Percentiles rank a stretch among this genome's conserved stretches.
Conservation (phyloP, 2,329 filamentous ascomycete genomes). For the Talaromyces piceae region DNA sequence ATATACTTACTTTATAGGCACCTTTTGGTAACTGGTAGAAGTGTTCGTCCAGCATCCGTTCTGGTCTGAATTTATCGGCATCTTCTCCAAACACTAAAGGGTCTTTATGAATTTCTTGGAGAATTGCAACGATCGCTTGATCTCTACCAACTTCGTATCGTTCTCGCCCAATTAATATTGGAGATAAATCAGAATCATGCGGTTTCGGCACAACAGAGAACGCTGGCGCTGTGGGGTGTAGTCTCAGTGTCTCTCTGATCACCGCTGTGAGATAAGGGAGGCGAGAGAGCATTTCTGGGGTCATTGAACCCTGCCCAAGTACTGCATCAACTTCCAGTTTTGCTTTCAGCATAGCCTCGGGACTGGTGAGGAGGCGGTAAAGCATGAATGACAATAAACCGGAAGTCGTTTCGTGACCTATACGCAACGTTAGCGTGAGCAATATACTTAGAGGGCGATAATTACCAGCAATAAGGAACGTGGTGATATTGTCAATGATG, state of each 20-base stretch:
- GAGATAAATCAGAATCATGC: neutral
- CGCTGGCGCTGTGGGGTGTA: neutral
- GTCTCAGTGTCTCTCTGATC: neutral
- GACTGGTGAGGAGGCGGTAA: neutral
- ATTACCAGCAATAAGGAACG: neutral
- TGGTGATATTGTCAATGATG: neutral
- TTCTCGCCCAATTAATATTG: neutral
- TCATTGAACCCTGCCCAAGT: neutral
- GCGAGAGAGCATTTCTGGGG: neutral
- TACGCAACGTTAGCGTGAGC: neutral
- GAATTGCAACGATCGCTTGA: neutral
- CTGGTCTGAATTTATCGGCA: neutral
- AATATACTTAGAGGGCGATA: too few species aligned
- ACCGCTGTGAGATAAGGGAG: slow-evolving; percentile 2
- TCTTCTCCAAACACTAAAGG: neutral
- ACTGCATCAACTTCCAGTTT: neutral
- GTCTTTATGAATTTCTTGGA: neutral
- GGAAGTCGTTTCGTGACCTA: slow-evolving; percentile 1
- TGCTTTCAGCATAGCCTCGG: neutral
- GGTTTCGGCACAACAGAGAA: neutral
- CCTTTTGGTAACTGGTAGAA: neutral
- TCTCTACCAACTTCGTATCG: neutral
- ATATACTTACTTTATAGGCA: neutral
- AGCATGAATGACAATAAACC: neutral
- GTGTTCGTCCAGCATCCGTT: neutral